Evolutionary conservation across 1,139 yeast genomes (phyloP).

Genomic region (Scheffersomyces quercinus): DNA sequence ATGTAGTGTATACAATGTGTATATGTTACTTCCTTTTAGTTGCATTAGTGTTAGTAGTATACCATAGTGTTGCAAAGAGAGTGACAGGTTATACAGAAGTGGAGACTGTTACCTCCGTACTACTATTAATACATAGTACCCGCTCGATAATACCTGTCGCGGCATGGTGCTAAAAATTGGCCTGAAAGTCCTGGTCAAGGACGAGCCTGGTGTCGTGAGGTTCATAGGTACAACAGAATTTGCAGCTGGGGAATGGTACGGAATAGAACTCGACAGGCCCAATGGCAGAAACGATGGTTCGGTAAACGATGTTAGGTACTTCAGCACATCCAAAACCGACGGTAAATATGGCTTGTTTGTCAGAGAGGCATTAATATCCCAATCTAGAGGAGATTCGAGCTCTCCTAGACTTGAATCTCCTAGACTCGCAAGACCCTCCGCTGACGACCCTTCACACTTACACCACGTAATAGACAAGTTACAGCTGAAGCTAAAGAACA

Average conservation of each 20-base stretch:
- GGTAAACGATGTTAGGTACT: conserved; percentile 64
- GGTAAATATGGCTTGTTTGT: conserved; percentile 62
- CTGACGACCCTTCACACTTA: conserved; percentile 5
- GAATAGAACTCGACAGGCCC: conserved; percentile 65
- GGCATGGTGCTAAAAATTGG: conserved; percentile 27
- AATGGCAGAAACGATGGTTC: conserved; percentile 81
- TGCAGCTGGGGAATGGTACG: conserved; percentile 75
- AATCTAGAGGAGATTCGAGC: neutral
- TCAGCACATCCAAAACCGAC: conserved; percentile 43
- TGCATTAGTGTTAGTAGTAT: no score
- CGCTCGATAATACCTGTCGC: neutral
- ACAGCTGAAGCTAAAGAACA: conserved; percentile 37
- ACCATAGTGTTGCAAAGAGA: neutral
- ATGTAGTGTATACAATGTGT: no score
- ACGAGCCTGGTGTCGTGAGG: conserved; percentile 45
- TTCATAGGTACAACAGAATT: conserved; percentile 57
- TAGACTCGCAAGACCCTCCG: conserved; percentile 1
- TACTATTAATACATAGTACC: no score
- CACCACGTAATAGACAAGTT: conserved; percentile 44
- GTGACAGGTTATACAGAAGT: no score
- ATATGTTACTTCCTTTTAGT: no score
- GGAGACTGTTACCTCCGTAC: no score
- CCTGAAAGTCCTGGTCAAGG: conserved; percentile 41
- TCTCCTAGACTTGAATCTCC: conserved; percentile 4
- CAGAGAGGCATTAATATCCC: conserved; percentile 30